Base-by-base conservation (phyloP, 2,329 filamentous ascomycete genomes). In the Aureobasidium pullulans region DNA sequence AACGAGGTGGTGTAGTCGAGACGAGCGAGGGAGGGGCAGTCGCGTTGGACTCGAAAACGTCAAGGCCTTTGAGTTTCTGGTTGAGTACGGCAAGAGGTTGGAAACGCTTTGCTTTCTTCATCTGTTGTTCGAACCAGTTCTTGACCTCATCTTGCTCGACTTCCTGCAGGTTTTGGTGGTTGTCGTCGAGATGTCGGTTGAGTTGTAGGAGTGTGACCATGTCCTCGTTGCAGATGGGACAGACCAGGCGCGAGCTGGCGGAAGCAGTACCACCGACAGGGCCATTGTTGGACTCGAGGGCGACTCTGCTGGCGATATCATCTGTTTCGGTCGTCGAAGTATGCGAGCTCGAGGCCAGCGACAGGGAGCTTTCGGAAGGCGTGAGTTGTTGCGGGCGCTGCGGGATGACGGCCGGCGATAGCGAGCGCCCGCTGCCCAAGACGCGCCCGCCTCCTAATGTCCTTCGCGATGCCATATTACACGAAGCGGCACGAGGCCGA, bases 181-280 rank as follows among this genome's bases (percentile, higher is more conserved):
- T 85, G 71, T 96, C 92, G 76, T 96, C 92, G 69, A 96, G 81
- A 73, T 90, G 87, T 72, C 86, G 86, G 64, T 70, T 67, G 67
- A 68, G 59, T 19, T 61, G 52, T 31, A 53, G 52, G 36, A 49
- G 47, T 19, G 47, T 54, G 44, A 94, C 91, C 94, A 99, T 99
- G 74, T 96, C 92, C 76, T 97, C 95, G 66, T 86, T 91, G 75
- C 94, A 99, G 70, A 99, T 99, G n/a, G 94, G 94, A 72, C 94
- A 99, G 59, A 93, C 84, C 61, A 99, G 84, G 72, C 83, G 83
- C 64, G 83, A 83, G 65, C 81, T 83, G 59, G 84, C 76, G 56
- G 84, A 81, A 50, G 76, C 79, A 63, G 81, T 80, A 23, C 23
- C 23, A 23, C 54, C 54, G 36, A 58, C 54, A 62, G 77, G 80